A percentile compares a stretch with the other conserved stretches of the same genome.
Evolutionary conservation across 2,329 filamentous ascomycete species (phyloP).

Genomic region (Fusarium sp.): DNA sequence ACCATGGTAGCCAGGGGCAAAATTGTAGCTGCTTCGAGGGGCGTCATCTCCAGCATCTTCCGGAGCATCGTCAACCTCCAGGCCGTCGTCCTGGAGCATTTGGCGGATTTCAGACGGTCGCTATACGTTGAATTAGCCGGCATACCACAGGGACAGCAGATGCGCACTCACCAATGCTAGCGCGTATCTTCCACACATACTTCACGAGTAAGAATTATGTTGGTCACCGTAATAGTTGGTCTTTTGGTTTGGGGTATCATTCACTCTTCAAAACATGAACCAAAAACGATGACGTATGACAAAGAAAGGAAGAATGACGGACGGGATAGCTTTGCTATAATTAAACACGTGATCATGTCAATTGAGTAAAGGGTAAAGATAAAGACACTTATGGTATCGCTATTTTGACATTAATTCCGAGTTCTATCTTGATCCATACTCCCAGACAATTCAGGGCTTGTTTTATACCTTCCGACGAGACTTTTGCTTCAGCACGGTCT

Average conservation of each 20-base stretch:
- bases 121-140: constrained; percentile 55
- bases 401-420: constrained; percentile 11
- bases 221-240: neutral
- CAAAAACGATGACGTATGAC: constrained; percentile 16
- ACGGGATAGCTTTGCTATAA: neutral
- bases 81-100: constrained; percentile 77
- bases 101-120: constrained; percentile 80
- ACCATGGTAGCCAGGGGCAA: constrained; percentile 87
- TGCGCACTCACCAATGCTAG: constrained; percentile 48
- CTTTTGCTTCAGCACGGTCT: constrained; percentile 40
- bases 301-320: constrained; percentile 4
- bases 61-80: constrained; percentile 78
- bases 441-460: neutral
- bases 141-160: neutral
- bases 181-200: constrained; percentile 54
- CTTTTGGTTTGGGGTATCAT: neutral
- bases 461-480: constrained; percentile 29
- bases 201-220: neutral
- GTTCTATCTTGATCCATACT: neutral
- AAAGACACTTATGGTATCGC: constrained; percentile 24
- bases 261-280: neutral
- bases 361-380: neutral
- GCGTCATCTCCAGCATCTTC: constrained; percentile 71
- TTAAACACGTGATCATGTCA: neutral
- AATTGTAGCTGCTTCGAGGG: constrained; percentile 86